A percentile compares a stretch with the other conserved stretches of the same genome.
phyloP scores from a whole-genome alignment of 1,284 basidiomycete species.

The Moesziomyces sp. region DNA sequence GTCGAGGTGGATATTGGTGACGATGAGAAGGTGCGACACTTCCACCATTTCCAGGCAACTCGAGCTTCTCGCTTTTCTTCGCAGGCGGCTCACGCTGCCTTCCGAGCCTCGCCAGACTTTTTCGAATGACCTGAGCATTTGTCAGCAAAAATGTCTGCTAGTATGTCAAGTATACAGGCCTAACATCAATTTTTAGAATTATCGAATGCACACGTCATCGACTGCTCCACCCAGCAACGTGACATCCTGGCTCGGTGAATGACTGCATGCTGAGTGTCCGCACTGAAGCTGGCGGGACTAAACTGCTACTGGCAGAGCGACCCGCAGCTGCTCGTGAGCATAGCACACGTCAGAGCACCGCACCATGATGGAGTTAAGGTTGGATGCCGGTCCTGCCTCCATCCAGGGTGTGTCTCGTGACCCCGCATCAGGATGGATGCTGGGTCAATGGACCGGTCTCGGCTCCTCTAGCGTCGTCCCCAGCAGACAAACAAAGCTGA shows the following conservation, averaged over 20 bases:
- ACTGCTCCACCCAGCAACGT: not conserved
- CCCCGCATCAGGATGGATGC: constrained; percentile 3
- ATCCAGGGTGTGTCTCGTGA: constrained; percentile 1
- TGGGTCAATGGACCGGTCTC: not conserved
- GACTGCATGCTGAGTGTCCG: too few species aligned
- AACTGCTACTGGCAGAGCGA: too few species aligned
- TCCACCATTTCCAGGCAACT: not conserved
- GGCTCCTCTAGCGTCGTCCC: too few species aligned
- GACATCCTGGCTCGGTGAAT: too few species aligned
- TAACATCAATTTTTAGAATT: not conserved
- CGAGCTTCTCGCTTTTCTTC: constrained; percentile 16
- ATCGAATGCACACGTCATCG: not conserved
- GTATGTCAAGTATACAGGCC: not conserved
- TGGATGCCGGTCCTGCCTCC: too few species aligned
- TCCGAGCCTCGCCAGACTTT: not conserved
- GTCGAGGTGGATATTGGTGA: not conserved
- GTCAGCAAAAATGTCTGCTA: constrained; percentile 7
- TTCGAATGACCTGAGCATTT: constrained; percentile 20
- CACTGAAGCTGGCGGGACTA: too few species aligned
- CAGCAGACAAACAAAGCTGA: not conserved
- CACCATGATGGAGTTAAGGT: too few species aligned
- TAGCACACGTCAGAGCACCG: too few species aligned
- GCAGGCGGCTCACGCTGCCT: not conserved
- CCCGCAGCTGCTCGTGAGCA: too few species aligned
- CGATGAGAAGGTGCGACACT: not conserved